Evolutionary conservation across 2,329 filamentous ascomycete species (phyloP).

Genomic region (Aspergillus piperis): DNA sequence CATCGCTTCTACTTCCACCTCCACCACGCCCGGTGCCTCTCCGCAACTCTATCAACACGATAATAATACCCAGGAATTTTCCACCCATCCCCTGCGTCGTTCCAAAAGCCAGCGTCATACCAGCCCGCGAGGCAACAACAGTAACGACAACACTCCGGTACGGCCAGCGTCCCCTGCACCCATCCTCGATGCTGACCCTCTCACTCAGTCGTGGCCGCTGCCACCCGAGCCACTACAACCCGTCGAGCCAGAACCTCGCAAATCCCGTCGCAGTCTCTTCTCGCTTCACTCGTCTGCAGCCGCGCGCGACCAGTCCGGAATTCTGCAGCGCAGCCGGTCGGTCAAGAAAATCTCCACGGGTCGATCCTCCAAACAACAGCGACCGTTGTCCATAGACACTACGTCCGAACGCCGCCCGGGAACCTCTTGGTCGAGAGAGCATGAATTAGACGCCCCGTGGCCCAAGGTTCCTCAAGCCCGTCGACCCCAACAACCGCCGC

Average conservation of each 20-base stretch:
- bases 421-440: slow-evolving; percentile 6
- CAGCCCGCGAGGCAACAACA: slow-evolving; percentile 9
- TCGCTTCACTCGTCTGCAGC: slow-evolving; percentile 22
- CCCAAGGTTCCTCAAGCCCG: neutral
- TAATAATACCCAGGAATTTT: neutral
- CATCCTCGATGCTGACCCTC: slow-evolving; percentile 27
- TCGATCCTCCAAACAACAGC: slow-evolving; percentile 16
- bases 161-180: slow-evolving; percentile 13
- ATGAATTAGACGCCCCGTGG: slow-evolving; percentile 7
- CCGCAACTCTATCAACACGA: neutral
- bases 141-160: slow-evolving; percentile 6
- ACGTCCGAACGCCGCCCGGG: slow-evolving; percentile 4
- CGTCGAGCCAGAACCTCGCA: slow-evolving; percentile 26
- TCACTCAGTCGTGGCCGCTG: slow-evolving; percentile 28
- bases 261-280: slow-evolving; percentile 25
- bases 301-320: slow-evolving; percentile 22
- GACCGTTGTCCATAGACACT: slow-evolving; percentile 17
- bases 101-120: slow-evolving; percentile 32
- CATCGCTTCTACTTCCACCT: slow-evolving; percentile 19
- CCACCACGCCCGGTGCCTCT: slow-evolving; percentile 1
- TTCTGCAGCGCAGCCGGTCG: slow-evolving; percentile 32
- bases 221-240: slow-evolving; percentile 17
- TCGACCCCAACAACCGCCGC: slow-evolving; percentile 9
- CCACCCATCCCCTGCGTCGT: slow-evolving; percentile 18
- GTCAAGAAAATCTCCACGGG: slow-evolving; percentile 28